Percentiles rank a stretch among this genome's conserved stretches.
Evolutionary conservation across 257 asterid species (phyloP).

Genomic region (Solanum arcanum): DNA sequence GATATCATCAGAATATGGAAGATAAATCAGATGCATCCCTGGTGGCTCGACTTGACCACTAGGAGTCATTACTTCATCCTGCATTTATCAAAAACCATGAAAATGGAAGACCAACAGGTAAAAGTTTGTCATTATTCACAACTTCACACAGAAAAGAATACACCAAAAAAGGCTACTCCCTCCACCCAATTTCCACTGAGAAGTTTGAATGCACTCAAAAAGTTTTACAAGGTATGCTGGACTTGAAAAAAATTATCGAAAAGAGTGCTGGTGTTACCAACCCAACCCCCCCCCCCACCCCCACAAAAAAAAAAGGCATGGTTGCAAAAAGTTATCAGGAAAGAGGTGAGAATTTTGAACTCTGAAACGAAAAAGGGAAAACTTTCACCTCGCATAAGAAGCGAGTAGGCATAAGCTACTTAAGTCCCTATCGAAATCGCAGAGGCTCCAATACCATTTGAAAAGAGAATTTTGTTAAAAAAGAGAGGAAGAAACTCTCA

Average conservation of each 20-base stretch:
- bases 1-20: constrained; percentile 92
- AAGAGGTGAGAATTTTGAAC: not conserved
- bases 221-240: not conserved
- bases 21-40: constrained; percentile 94
- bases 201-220: not conserved
- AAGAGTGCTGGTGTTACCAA: not conserved
- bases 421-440: not conserved
- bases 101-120: not conserved
- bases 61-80: constrained; percentile 68
- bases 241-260: not conserved
- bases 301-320: not conserved
- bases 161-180: not conserved
- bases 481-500: not conserved
- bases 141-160: not conserved
- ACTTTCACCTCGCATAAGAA: not conserved
- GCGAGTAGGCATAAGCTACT: not conserved
- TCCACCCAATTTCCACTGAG: not conserved
- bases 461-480: not conserved
- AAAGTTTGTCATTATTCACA: not conserved
- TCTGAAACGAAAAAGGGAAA: not conserved
- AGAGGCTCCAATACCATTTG: not conserved
- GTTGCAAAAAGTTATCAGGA: not conserved
- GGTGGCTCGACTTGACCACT: constrained; percentile 98
- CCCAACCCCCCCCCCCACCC: too few species aligned
- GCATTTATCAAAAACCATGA: constrained; percentile 12